Percentiles rank a stretch among this genome's conserved stretches.
Conservation (phyloP, 2,329 filamentous ascomycete genomes). For the Diaporthe ampelina region DNA sequence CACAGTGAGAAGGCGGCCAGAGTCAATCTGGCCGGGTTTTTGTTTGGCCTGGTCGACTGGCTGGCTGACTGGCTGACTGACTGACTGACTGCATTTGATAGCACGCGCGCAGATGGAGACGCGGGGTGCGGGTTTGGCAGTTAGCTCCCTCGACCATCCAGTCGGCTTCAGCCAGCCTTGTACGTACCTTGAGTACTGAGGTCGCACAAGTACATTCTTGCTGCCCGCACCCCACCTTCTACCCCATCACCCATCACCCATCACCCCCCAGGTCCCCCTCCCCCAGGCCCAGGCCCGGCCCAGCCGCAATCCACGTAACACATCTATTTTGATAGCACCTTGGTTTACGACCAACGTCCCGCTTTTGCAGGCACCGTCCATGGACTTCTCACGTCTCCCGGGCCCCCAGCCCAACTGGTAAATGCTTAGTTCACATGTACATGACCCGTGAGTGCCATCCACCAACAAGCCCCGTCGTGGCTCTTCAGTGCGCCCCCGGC, state of each 20-base stretch:
- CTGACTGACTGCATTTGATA: too few relatives aligned
- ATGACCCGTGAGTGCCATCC: background rate
- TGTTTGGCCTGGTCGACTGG: too few relatives aligned
- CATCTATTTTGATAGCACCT: background rate
- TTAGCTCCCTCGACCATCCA: background rate
- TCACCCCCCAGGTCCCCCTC: background rate
- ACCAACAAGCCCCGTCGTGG: constrained; percentile 11
- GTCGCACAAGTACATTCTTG: background rate
- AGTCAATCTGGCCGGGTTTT: background rate
- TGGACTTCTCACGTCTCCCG: background rate
- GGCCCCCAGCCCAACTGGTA: background rate
- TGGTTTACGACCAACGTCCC: background rate
- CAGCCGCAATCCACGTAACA: background rate
- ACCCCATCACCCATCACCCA: background rate
- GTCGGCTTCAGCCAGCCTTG: too few relatives aligned
- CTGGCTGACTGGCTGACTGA: too few relatives aligned
- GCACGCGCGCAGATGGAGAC: too few relatives aligned
- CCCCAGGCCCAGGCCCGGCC: background rate
- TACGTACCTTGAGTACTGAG: too few relatives aligned
- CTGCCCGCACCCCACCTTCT: background rate
- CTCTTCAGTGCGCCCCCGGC: background rate
- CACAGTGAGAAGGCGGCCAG: constrained; percentile 15
- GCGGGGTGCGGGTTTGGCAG: constrained; percentile 10
- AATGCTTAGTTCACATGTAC: background rate
- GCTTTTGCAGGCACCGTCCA: background rate